These are phyloP conservation scores for Exophiala dermatitidis DNA, from an alignment of 2,329 filamentous ascomycete species.

Conservation along the genomic window DNA sequence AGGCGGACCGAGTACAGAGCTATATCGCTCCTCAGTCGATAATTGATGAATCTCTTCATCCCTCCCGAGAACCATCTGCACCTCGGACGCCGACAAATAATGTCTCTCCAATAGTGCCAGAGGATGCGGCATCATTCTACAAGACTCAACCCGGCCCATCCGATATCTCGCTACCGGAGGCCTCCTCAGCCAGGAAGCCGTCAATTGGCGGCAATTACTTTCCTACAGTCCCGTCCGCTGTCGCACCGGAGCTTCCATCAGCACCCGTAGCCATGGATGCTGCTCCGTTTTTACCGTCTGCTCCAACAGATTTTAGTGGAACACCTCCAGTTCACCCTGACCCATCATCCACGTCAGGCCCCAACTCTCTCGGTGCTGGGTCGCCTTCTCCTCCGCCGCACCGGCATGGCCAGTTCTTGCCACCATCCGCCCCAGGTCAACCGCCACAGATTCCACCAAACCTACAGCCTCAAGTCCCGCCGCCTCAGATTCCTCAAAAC, in stretches of 20 bases:
- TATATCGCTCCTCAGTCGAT: conserved; percentile 42
- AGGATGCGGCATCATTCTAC: conserved; percentile 32
- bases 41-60: conserved; percentile 45
- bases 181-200: conserved; percentile 38
- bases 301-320: conserved; percentile 23
- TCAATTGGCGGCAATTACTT: conserved; percentile 55
- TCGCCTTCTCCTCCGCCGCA: conserved; percentile 23
- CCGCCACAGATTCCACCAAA: conserved; percentile 24
- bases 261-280: conserved; percentile 23
- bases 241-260: conserved; percentile 31
- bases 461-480: conserved; percentile 23
- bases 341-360: conserved; percentile 4
- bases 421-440: conserved; percentile 11
- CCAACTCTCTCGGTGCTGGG: conserved; percentile 9
- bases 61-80: conserved; percentile 28
- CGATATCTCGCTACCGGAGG: conserved; percentile 49
- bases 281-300: conserved; percentile 23
- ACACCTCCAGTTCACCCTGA: conserved; percentile 12
- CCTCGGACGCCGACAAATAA: conserved; percentile 13
- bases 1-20: conserved; percentile 44
- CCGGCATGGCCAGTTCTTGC: conserved; percentile 17
- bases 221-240: conserved; percentile 42
- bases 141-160: conserved; percentile 31
- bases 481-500: conserved; percentile 13
- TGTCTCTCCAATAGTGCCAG: conserved; percentile 22